Evolutionary conservation across 2,329 filamentous ascomycete genomes (phyloP).

Genomic region (Aspergillus sp.): DNA sequence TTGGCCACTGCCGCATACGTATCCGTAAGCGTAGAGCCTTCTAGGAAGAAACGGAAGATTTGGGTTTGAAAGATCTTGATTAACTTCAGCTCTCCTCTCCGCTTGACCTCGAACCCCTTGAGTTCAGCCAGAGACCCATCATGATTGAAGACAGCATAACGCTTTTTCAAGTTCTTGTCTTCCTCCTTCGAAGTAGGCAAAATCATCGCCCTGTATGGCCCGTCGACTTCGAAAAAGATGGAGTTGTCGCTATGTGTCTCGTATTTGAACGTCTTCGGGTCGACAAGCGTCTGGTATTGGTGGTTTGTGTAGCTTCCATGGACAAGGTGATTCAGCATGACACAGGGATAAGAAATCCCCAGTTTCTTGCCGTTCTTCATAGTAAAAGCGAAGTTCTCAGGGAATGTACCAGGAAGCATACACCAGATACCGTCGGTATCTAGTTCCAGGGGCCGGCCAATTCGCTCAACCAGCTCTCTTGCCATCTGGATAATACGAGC

Average conservation of each 20-base stretch:
- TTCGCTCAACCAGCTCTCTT: slow-evolving; percentile 81
- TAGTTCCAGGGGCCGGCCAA: slow-evolving; percentile 84
- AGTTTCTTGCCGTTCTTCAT: slow-evolving; percentile 94
- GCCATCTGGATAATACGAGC: slow-evolving; percentile 97
- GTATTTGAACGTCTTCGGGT: slow-evolving; percentile 74
- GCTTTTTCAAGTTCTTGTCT: slow-evolving; percentile 98
- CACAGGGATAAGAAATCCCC: slow-evolving; percentile 93
- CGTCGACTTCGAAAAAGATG: slow-evolving; percentile 98
- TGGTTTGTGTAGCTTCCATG: slow-evolving; percentile 94
- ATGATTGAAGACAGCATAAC: slow-evolving; percentile 98
- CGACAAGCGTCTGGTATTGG: slow-evolving; percentile 85
- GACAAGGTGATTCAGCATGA: slow-evolving; percentile 97
- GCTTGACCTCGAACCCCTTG: slow-evolving; percentile 96
- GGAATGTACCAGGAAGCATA: slow-evolving; percentile 92
- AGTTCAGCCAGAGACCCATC: slow-evolving; percentile 91
- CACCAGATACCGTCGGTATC: slow-evolving; percentile 99
- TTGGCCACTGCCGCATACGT: slow-evolving; percentile 89
- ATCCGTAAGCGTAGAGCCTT: slow-evolving; percentile 76
- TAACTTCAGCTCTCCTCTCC: slow-evolving; percentile 92
- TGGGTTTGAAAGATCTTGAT: slow-evolving; percentile 99
- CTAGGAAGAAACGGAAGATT: slow-evolving; percentile 98
- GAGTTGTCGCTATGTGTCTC: slow-evolving; percentile 98
- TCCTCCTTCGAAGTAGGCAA: slow-evolving; percentile 96
- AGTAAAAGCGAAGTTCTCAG: slow-evolving; percentile 91
- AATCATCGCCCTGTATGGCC: slow-evolving; percentile 95